Evolutionary conservation across 305 asterid genomes (phyloP).

Genomic region (Euphrasia arctica): DNA sequence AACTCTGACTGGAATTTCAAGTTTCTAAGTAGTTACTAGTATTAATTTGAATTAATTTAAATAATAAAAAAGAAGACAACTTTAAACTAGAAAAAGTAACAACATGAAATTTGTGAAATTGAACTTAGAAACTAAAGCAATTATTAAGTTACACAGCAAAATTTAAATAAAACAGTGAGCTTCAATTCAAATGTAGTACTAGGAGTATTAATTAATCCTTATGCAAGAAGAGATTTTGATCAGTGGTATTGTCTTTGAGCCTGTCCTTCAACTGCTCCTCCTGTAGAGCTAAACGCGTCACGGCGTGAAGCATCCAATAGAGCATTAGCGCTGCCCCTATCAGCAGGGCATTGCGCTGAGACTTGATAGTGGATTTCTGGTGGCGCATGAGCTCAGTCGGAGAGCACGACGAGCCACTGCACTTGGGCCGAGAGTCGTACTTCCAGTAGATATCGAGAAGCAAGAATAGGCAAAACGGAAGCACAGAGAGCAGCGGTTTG

Average conservation of each 20-base stretch:
- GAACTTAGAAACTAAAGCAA: too few species aligned
- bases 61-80: too few species aligned
- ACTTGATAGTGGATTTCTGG: constrained; percentile 41
- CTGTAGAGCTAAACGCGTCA: constrained; percentile 25
- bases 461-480: constrained; percentile 40
- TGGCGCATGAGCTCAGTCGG: constrained; percentile 36
- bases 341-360: constrained; percentile 43
- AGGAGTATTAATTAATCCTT: background rate
- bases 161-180: too few species aligned
- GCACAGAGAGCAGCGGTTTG: constrained; percentile 40
- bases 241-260: too few species aligned
- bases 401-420: constrained; percentile 35
- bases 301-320: constrained; percentile 45
- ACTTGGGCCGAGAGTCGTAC: constrained; percentile 40
- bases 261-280: background rate
- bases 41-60: too few species aligned
- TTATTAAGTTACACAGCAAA: too few species aligned
- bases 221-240: background rate
- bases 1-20: too few species aligned
- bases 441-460: constrained; percentile 52
- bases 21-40: too few species aligned
- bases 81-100: too few species aligned
- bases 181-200: too few species aligned
- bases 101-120: too few species aligned
- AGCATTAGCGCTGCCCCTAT: constrained; percentile 41